Evolutionary conservation across 2,329 filamentous ascomycete genomes (phyloP).

Genomic region (Pseudocercospora cruenta): DNA sequence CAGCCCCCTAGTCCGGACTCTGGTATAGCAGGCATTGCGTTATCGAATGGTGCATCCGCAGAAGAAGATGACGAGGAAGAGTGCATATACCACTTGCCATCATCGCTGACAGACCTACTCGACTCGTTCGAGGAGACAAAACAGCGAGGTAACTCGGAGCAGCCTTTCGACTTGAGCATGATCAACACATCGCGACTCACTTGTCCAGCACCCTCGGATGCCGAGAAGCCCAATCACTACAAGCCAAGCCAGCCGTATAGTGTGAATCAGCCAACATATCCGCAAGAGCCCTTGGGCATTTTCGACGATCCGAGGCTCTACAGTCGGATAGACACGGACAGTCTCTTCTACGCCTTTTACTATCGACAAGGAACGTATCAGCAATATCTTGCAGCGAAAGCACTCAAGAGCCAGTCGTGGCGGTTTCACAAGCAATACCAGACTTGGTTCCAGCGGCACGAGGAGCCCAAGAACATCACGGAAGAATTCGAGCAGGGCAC

Average conservation of each 20-base stretch:
- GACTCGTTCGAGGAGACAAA: constrained; percentile 88
- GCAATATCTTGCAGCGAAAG: constrained; percentile 92
- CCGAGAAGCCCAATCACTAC: constrained; percentile 82
- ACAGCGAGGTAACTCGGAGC: constrained; percentile 63
- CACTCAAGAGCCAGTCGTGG: constrained; percentile 98
- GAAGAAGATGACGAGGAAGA: constrained; percentile 59
- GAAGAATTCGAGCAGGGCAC: constrained; percentile 99
- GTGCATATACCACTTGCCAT: constrained; percentile 89
- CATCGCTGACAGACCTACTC: constrained; percentile 84
- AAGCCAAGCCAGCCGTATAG: constrained; percentile 78
- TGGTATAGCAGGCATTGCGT: constrained; percentile 39
- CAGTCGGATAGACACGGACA: constrained; percentile 88
- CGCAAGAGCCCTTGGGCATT: constrained; percentile 86
- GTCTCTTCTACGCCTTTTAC: constrained; percentile 98
- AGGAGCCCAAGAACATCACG: constrained; percentile 97
- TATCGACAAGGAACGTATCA: constrained; percentile 96
- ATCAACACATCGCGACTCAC: constrained; percentile 73
- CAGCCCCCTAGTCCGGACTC: constrained; percentile 41
- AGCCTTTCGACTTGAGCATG: constrained; percentile 71
- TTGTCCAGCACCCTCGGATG: constrained; percentile 75
- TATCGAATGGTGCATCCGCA: constrained; percentile 57
- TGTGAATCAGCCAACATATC: constrained; percentile 79
- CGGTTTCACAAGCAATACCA: constrained; percentile 99
- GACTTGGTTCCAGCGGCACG: constrained; percentile 98
- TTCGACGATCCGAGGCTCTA: constrained; percentile 92